phyloP scores from a whole-genome alignment of 345 rosid species.

The Firmiana major region DNA sequence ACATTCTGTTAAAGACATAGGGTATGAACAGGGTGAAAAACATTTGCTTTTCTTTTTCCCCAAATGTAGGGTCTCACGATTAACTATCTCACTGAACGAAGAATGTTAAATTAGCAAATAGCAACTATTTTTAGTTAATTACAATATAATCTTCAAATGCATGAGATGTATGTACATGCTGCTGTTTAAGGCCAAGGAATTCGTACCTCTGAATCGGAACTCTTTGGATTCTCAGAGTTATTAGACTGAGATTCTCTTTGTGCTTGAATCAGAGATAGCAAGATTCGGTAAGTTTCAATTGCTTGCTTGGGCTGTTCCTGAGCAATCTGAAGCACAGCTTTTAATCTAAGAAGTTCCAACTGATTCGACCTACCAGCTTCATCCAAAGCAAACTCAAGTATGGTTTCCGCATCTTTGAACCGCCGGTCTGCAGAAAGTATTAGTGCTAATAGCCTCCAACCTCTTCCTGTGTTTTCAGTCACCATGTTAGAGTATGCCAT shows the following conservation, averaged over 20 bases:
- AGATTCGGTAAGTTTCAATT: conserved; percentile 73
- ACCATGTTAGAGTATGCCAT: conserved; percentile 50
- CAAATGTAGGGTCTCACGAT: neutral
- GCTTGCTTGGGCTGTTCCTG: conserved; percentile 85
- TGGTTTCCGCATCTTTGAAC: conserved; percentile 66
- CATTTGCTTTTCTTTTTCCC: neutral
- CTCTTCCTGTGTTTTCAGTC: conserved; percentile 55
- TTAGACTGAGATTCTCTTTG: conserved; percentile 51
- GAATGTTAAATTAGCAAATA: neutral
- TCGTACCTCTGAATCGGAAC: conserved; percentile 43
- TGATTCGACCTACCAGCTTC: conserved; percentile 65
- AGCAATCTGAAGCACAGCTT: conserved; percentile 74
- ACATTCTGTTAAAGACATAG: conserved; percentile 36
- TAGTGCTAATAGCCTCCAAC: conserved; percentile 73
- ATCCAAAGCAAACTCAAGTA: conserved; percentile 67
- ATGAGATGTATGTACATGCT: neutral
- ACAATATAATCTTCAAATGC: neutral
- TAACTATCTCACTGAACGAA: neutral
- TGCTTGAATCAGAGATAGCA: conserved; percentile 72
- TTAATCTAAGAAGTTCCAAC: conserved; percentile 73
- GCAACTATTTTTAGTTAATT: neutral
- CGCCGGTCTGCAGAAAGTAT: conserved; percentile 72
- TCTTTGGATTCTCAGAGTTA: conserved; percentile 26
- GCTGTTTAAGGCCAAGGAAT: neutral
- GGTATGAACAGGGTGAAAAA: neutral